Evolutionary conservation across 345 rosid genomes (phyloP), one percentile per base, ranked within the genome.

Genomic region (Raphanus raphanistrum): DNA sequence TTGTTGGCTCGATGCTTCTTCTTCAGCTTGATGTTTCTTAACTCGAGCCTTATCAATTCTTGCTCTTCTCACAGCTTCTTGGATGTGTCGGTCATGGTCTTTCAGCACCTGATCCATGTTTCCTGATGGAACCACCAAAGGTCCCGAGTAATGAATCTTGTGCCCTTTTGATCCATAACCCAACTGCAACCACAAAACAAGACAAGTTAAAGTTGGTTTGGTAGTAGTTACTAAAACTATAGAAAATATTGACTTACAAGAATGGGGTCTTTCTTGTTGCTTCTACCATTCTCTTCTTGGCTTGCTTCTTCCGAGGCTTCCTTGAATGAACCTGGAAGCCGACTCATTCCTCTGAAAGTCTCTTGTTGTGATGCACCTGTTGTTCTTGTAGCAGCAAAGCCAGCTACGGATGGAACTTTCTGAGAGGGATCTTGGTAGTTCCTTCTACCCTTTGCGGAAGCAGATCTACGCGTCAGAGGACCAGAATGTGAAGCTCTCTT

Each of bases 51-150:
- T 95, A 75, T 91, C 99, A 7, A 88, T 77, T 12, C 99, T 83
- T 48, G 99, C 90, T 85, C 92, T 90, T 71, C 98, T 81, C 38
- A 85, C 93, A 41, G 96, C 98, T 83, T 95, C 99, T 81, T 95
- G 99, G 71, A 95, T 88, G 29, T 92, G 99, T 32, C 98, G 97
- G 75, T 95, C 99, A 26, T 95, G 99, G 74, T 95, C 98, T 84
- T 89, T 95, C n/a, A 95, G 82, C 87, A 90, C 84, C 76, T 95
- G 97, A 77, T 95, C 99, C 94, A 89, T 81, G 81, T 91, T 92
- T 63, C 93, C 93, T 3, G 98, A 86, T 27, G 98, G 98, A 43
- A 84, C 90, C 31, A 94, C 59, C 84, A 95, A 81, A 0, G 99
- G 99, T 43, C 98, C 99, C 8, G 99, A 95, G 74, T 95, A 95